phyloP scores from a whole-genome alignment of 768 basidiomycete species.

The Pholiota molesta region DNA sequence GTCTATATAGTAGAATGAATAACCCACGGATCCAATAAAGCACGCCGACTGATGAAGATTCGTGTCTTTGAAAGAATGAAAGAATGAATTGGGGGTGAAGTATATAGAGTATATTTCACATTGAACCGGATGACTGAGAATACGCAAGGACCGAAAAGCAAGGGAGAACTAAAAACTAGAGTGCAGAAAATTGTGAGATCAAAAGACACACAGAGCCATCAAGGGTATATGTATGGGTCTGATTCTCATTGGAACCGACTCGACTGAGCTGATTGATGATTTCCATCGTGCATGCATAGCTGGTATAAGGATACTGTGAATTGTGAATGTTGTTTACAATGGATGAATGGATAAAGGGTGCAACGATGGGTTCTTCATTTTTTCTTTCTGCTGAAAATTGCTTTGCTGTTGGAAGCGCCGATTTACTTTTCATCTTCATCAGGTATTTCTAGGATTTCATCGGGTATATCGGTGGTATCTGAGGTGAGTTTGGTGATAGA shows the following conservation, averaged over 20 bases:
- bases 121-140: not conserved
- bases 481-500: constrained; percentile 41
- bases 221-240: not conserved
- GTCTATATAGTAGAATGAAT: not conserved
- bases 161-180: not conserved
- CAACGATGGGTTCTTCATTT: not conserved
- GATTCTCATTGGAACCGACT: not conserved
- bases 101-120: constrained; percentile 1
- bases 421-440: constrained; percentile 48
- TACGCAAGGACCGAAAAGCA: not conserved
- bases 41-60: no score
- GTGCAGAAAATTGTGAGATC: not conserved
- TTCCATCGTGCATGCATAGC: not conserved
- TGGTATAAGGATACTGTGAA: constrained; percentile 1
- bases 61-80: not conserved
- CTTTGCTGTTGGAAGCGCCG: not conserved
- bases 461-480: constrained; percentile 53
- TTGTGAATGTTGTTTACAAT: not conserved
- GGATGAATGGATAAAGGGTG: not conserved
- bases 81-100: not conserved
- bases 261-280: not conserved
- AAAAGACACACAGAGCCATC: not conserved
- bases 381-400: not conserved
- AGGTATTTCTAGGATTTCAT: constrained; percentile 56
- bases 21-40: not conserved